Percentiles rank a stretch among this genome's conserved stretches.
phyloP scores from a whole-genome alignment of 768 basidiomycete species.

The Boletales sp. region DNA sequence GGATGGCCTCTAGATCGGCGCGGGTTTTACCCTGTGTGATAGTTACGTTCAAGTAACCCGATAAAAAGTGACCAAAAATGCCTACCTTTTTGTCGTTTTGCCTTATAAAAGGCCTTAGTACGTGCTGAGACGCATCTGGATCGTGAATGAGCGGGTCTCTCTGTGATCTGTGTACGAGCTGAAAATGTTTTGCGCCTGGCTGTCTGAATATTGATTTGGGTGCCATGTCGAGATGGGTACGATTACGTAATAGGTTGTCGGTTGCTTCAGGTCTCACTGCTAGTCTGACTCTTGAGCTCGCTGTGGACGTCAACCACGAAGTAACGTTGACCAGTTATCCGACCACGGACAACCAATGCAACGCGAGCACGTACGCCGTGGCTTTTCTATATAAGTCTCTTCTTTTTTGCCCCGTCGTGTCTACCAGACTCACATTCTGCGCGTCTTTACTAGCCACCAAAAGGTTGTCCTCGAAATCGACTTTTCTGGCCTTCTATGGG shows the following conservation, averaged over 20 bases:
- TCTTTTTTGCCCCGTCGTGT: constrained; percentile 24
- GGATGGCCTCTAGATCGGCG: constrained; percentile 66
- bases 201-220: constrained; percentile 83
- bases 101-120: constrained; percentile 80
- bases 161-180: constrained; percentile 95
- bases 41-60: constrained; percentile 15
- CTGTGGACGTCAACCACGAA: constrained; percentile 18
- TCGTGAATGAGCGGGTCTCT: constrained; percentile 95
- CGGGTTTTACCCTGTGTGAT: constrained; percentile 68
- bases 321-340: neutral
- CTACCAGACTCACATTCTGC: constrained; percentile 42
- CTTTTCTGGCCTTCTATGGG: constrained; percentile 85
- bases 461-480: constrained; percentile 93
- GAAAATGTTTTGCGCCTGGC: constrained; percentile 89
- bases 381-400: constrained; percentile 84
- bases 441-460: constrained; percentile 87
- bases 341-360: constrained; percentile 40
- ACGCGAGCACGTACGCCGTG: constrained; percentile 75
- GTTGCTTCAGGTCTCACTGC: constrained; percentile 18
- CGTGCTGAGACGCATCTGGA: constrained; percentile 81
- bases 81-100: constrained; percentile 66
- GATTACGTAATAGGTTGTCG: constrained; percentile 30
- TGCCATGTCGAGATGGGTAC: neutral
- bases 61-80: neutral
- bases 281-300: constrained; percentile 11